Percentiles rank a stretch among this genome's conserved stretches.
phyloP scores from a whole-genome alignment of 1,284 basidiomycete genomes.

The Malassezia obtusa region DNA sequence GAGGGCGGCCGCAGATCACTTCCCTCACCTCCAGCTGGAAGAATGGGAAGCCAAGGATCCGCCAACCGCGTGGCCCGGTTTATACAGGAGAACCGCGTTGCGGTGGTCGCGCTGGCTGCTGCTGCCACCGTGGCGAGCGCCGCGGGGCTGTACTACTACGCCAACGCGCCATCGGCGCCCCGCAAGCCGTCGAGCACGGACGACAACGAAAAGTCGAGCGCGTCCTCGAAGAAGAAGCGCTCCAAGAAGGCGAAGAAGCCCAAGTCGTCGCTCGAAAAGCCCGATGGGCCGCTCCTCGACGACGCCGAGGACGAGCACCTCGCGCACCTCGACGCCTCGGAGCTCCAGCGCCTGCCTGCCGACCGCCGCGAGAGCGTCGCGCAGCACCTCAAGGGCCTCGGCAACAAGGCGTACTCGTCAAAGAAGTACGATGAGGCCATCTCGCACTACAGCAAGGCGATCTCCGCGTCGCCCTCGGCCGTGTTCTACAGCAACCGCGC shows the following conservation, averaged over 20 bases:
- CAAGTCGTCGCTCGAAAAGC: slow-evolving; percentile 16
- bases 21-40: neutral
- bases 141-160: slow-evolving; percentile 34
- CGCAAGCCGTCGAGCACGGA: slow-evolving; percentile 10
- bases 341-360: slow-evolving; percentile 32
- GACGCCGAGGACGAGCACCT: slow-evolving; percentile 40
- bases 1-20: neutral
- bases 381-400: slow-evolving; percentile 70
- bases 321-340: slow-evolving; percentile 29
- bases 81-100: slow-evolving; percentile 39
- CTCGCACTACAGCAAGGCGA: slow-evolving; percentile 67
- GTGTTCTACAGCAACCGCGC: slow-evolving; percentile 97
- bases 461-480: slow-evolving; percentile 77
- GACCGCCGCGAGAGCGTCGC: slow-evolving; percentile 60
- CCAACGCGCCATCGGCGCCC: neutral
- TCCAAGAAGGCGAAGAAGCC: slow-evolving; percentile 31
- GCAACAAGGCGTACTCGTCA: slow-evolving; percentile 77
- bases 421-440: slow-evolving; percentile 70
- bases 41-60: slow-evolving; percentile 17
- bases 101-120: slow-evolving; percentile 36
- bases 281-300: slow-evolving; percentile 38
- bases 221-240: slow-evolving; percentile 41
- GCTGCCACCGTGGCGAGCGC: slow-evolving; percentile 27
- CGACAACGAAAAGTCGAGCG: slow-evolving; percentile 23
- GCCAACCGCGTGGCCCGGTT: slow-evolving; percentile 35